These are phyloP conservation scores for Ceratobasidium sp. DNA, from an alignment of 1,284 basidiomycete species.

Conservation along the genomic window DNA sequence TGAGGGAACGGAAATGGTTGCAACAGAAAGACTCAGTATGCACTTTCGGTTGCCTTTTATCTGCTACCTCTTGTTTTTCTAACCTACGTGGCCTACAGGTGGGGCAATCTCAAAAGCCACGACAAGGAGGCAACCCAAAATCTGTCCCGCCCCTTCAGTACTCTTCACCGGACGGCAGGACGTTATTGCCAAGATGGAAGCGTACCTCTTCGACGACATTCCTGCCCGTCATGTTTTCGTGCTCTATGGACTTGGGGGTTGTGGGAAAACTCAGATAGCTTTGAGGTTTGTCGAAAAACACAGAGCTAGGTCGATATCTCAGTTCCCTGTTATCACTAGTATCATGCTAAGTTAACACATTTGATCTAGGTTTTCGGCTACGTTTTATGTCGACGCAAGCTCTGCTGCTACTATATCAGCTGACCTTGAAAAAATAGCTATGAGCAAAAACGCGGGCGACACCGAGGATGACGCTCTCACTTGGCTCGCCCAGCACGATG, in stretches of 20 bases:
- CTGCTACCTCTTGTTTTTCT: background rate
- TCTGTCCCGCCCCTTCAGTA: background rate
- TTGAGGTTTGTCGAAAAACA: conserved; percentile 11
- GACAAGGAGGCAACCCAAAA: background rate
- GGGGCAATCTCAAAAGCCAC: background rate
- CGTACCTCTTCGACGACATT: background rate
- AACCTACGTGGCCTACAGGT: background rate
- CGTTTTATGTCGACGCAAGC: conserved; percentile 20
- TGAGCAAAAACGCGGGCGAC: background rate
- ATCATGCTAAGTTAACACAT: background rate
- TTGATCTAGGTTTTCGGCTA: background rate
- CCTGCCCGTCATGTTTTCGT: conserved; percentile 4
- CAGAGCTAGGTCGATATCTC: background rate
- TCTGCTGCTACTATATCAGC: conserved; percentile 8
- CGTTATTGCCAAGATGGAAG: background rate
- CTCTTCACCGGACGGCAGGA: background rate
- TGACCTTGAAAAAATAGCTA: background rate
- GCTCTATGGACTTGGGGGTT: conserved; percentile 22
- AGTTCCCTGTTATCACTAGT: no score
- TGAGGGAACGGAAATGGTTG: background rate
- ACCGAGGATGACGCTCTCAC: conserved; percentile 3
- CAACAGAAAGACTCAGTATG: conserved; percentile 4
- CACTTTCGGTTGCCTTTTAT: background rate
- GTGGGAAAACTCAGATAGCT: conserved; percentile 29
- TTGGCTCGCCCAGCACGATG: conserved; percentile 1